phyloP scores from a whole-genome alignment of 2,329 filamentous ascomycete species.

The Stagonosporopsis cucurbitacearum region DNA sequence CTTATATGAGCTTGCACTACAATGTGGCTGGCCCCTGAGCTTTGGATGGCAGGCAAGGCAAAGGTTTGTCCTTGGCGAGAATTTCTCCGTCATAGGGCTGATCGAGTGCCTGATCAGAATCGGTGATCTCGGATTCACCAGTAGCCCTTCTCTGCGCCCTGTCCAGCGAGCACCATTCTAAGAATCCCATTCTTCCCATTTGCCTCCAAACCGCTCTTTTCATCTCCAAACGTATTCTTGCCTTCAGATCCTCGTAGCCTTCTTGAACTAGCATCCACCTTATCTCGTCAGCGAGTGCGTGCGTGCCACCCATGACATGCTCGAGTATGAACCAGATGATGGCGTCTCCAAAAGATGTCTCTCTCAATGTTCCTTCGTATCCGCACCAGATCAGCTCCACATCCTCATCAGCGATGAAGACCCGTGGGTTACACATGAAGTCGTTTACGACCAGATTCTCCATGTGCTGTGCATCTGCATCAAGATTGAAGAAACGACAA shows the following conservation, averaged over 20 bases:
- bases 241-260: constrained; percentile 5
- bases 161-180: not conserved
- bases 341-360: constrained; percentile 4
- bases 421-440: not conserved
- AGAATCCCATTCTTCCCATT: not conserved
- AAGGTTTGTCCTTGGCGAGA: not conserved
- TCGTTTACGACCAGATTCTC: not conserved
- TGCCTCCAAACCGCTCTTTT: constrained; percentile 1
- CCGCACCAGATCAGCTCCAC: constrained; percentile 11
- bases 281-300: constrained; percentile 10
- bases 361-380: not conserved
- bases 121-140: not conserved
- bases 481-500: constrained; percentile 4
- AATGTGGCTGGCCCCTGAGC: no score
- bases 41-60: not conserved
- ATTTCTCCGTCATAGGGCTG: not conserved
- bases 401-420: constrained; percentile 1
- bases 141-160: not conserved
- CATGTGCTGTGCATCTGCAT: constrained; percentile 7
- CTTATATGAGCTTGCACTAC: no score
- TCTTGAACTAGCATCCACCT: constrained; percentile 10
- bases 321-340: constrained; percentile 8
- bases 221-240: constrained; percentile 1
- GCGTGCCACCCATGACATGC: not conserved
- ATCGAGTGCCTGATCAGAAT: not conserved